phyloP scores from a whole-genome alignment of 768 basidiomycete species.

The Auricularia heimuer region DNA sequence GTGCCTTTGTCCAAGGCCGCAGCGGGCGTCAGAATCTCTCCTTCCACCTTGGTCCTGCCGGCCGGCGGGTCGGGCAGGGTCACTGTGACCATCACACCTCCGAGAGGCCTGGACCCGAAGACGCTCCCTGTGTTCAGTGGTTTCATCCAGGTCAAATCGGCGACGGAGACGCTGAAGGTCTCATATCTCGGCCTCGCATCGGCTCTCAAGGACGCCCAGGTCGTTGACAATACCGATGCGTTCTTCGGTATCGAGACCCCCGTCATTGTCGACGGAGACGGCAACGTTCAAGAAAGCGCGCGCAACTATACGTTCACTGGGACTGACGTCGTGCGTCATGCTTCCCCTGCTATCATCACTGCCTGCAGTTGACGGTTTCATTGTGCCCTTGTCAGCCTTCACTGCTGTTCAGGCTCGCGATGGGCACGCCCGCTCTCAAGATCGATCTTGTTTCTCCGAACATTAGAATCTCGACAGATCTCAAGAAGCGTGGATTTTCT shows the following conservation, averaged over 20 bases:
- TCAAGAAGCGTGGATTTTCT: not conserved
- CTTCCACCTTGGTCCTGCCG: constrained; percentile 32
- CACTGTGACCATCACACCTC: constrained; percentile 36
- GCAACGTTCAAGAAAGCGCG: constrained; percentile 30
- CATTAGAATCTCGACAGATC: not conserved
- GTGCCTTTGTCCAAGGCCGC: constrained; percentile 36
- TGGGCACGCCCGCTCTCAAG: constrained; percentile 5
- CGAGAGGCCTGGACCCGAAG: constrained; percentile 29
- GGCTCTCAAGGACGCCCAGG: constrained; percentile 36
- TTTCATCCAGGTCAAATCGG: constrained; percentile 32
- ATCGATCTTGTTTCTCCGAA: constrained; percentile 4
- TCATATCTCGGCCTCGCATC: constrained; percentile 39
- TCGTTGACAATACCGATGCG: constrained; percentile 40
- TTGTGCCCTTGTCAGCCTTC: constrained; percentile 9
- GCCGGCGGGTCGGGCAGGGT: constrained; percentile 35
- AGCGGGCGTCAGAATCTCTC: constrained; percentile 39
- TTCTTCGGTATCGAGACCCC: constrained; percentile 39
- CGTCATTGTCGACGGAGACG: constrained; percentile 29
- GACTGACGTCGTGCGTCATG: constrained; percentile 15
- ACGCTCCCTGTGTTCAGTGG: constrained; percentile 52
- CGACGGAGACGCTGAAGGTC: constrained; percentile 26
- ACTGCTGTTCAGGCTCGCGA: constrained; percentile 15
- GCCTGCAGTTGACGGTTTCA: no score
- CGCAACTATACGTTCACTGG: constrained; percentile 39
- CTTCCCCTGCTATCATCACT: not conserved